Percentiles rank a stretch among this genome's conserved stretches.
phyloP scores from a whole-genome alignment of 768 basidiomycete genomes.

The Tricholoma sp. region DNA sequence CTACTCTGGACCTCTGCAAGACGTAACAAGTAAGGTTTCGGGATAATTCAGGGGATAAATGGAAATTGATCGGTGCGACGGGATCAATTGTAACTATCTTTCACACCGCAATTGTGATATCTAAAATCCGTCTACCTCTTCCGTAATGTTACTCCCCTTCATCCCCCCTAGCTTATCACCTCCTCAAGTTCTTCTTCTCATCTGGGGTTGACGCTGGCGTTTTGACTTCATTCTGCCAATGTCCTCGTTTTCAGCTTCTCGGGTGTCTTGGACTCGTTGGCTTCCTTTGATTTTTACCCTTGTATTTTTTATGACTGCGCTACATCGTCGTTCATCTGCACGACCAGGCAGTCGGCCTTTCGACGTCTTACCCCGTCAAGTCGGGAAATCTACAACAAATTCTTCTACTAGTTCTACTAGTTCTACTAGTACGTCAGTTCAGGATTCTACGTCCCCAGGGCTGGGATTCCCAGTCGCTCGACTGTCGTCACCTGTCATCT shows the following conservation, averaged over 20 bases:
- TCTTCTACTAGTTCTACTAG: background rate
- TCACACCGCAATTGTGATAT: no score
- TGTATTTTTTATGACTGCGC: background rate
- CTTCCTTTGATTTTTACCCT: background rate
- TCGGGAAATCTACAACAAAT: background rate
- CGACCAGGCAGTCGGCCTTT: background rate
- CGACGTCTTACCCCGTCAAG: conserved; percentile 1
- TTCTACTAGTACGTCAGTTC: background rate
- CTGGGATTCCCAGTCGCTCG: no score
- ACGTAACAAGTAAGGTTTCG: no score
- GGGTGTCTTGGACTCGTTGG: background rate
- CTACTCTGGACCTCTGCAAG: no score
- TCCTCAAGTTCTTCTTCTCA: background rate
- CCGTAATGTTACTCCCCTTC: background rate
- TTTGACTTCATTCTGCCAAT: background rate
- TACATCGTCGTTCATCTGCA: background rate
- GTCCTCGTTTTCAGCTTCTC: background rate
- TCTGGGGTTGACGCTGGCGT: background rate
- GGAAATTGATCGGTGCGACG: no score
- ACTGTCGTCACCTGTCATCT: background rate
- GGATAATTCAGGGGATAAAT: no score
- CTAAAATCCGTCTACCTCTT: no score
- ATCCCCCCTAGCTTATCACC: background rate
- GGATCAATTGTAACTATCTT: no score
- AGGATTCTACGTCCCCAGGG: no score